Evolutionary conservation across 768 basidiomycete genomes (phyloP), one percentile per base, ranked within the genome.

Genomic region (Mycena belliarum): DNA sequence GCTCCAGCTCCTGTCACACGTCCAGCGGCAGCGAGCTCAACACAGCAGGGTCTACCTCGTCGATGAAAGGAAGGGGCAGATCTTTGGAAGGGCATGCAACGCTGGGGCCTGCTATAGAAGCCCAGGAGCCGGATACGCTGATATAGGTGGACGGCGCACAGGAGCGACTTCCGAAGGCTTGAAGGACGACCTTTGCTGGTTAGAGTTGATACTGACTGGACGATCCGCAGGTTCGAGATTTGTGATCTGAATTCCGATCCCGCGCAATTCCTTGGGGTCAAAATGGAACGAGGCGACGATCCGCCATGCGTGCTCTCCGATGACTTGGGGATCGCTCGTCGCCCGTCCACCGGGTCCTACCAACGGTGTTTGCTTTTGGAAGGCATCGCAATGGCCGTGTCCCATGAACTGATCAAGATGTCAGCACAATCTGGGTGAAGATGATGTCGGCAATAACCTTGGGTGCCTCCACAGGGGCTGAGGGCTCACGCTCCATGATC

Each of bases 241-340:
- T 66, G 89, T 87, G 12, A 98, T 83, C 65, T 95, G 93, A 8
- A 98, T 88, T 0, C 92, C 94, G 54, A 98, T 83, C 1, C 96
- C 96, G 21, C 96, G 82, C n/a, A 98, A 75, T 60, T 98, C 96
- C 57, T 77, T 83, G 0, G 94, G 86, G 60, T 93, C 89, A 48
- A 97, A 88, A 35, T 81, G 76, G 70, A 94, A 86, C 1, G 82
- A 80, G 63, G 82, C 78, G 29, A 96, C 76, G 16, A 97, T 72
- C 58, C 82, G 80, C 84, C 89, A 91, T 7, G 92, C 89, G 59
- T 87, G 85, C 24, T 86, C 80, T 0, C 86, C 91, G 38, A 99
- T 88, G 35, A 86, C 72, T 37, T 75, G 79, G 15, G 81, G 74
- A 60, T 97, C 88, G 67, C 83, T 87, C 0, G 94, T 94, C 7